Base-by-base conservation (phyloP, 371 early-diverging fungal genomes). In the Nematocida parisii region DNA sequence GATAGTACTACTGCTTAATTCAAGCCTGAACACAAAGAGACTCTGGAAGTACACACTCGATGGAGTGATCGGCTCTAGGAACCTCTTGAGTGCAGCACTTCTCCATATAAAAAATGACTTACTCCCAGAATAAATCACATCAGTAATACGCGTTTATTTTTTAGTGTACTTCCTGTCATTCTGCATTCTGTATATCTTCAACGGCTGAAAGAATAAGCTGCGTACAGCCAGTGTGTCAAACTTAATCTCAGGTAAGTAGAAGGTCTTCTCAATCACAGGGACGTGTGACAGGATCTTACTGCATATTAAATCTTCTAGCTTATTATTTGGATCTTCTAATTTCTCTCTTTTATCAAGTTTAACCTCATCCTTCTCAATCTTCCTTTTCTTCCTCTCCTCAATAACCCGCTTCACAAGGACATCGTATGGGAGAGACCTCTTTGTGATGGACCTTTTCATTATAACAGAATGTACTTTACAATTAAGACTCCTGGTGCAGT, bases 161-260 rank as follows among this genome's bases (percentile, higher is more conserved):
- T 39, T 64, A 15, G 1, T 22, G 22, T 1, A 27, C 50, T 47
- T 73, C 50, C 50, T 73, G 7, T 73, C 73, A 6, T 73, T n/a
- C 46, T 18, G 44, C 55, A 39, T 39, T 22, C 80, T 68, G 22
- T 71, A 61, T 45, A 70, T 70, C 47, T 77, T 77, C n/a, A 77
- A 45, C 1, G 80, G 80, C 68, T 77, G 80, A 70, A 77, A 77
- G 39, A 77, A 77, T 7, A 77, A 24, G 22, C 80, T 77, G 47
- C 80, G 5, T 11, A 77, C 66, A 6, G 80, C 80, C 1, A 77
- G 39, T 0, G 80, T 77, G 57, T 77, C 71, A 71, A 77, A 77
- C 67, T 77, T 77, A 18, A 77, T 77, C 27, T 77, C 80, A 2
- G 80, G 80, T 15, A 77, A 57, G 44, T 61, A 77, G 42, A 77